Evolutionary conservation across 2,329 filamentous ascomycete species (phyloP), one percentile per base, ranked within the genome.

Genomic region (Ilyonectria robusta): DNA sequence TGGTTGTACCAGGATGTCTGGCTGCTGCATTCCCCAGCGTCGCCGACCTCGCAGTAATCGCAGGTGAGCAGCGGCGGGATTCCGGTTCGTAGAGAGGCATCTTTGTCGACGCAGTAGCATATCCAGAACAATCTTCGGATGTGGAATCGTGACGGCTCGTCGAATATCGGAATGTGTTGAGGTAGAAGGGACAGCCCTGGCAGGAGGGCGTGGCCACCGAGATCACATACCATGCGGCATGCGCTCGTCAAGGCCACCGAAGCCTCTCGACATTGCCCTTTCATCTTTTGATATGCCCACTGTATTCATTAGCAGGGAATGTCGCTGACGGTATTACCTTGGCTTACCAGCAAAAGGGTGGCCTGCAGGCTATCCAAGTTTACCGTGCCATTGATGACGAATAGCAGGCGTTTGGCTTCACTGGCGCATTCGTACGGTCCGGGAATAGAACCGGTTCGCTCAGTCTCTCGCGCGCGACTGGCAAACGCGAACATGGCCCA

Each of bases 1-100:
- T 54, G 50, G 17, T 65, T 23, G 59, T 65, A 48, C 21, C 29
- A 31, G 21, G 44, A 47, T 10, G 23, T 47, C 76, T 4, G 13
- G 13, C 31, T 33, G 31, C 29, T 23, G 17, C 17, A 55, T 21
- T 53, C 40, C 15, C 26, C 42, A 33, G 44, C 29, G 13, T 47
- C 40, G 23, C 42, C 19, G 19, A 47, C 44, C 44, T 48, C 37
- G 21, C 56, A 59, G 15, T 35, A 44, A 17, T 53, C 40, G 19
- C 26, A 42, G 21, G 54, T 57, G 31, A 57, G 54, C 15, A 57
- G 54, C 21, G 54, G 54, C 40, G 54, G 54, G 19, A 21, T 23
- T 21, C 37, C 54, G 21, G 54, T 44, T 44, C 54, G 35, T 10
- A 57, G 37, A 11, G 54, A 57, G 54, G 26, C 44, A 7, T 57